phyloP scores from a whole-genome alignment of 106 monocot genomes.

The Gastrodia elata region DNA sequence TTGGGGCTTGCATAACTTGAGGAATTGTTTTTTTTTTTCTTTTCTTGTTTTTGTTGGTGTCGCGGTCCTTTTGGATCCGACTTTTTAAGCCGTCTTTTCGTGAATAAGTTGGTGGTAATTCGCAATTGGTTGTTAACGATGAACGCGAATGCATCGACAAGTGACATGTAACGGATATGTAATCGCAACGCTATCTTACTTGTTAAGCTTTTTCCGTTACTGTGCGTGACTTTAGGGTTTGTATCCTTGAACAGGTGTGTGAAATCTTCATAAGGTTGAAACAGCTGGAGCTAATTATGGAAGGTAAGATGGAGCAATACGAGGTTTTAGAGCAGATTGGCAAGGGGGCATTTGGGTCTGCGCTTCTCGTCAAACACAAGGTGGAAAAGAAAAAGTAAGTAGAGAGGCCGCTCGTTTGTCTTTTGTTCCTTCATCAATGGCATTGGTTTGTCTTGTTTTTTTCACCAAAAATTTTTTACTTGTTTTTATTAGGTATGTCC shows the following conservation, averaged over 20 bases:
- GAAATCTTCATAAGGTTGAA: slow-evolving; percentile 2
- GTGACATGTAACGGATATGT: neutral
- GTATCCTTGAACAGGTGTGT: neutral
- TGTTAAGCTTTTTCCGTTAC: slow-evolving; percentile 1
- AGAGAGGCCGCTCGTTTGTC: neutral
- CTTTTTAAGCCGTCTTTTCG: neutral
- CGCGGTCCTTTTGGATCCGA: slow-evolving; percentile 1
- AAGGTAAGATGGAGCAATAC: slow-evolving; percentile 70
- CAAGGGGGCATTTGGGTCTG: slow-evolving; percentile 95
- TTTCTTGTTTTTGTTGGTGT: neutral
- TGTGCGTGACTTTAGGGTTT: neutral
- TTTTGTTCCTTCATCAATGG: neutral
- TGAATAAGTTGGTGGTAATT: neutral
- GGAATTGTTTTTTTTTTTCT: neutral
- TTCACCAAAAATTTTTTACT: neutral
- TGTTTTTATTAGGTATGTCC: slow-evolving; percentile 73
- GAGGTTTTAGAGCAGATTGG: slow-evolving; percentile 99
- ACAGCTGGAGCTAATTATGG: neutral
- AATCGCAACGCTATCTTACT: too few species aligned
- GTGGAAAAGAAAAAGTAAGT: slow-evolving; percentile 49
- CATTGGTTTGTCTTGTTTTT: neutral
- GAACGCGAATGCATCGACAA: neutral
- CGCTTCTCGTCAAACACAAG: slow-evolving; percentile 85
- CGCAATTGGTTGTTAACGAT: neutral
- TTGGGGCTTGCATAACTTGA: neutral